phyloP scores from a whole-genome alignment of 1,139 yeast genomes.

The Geotrichum reessii region DNA sequence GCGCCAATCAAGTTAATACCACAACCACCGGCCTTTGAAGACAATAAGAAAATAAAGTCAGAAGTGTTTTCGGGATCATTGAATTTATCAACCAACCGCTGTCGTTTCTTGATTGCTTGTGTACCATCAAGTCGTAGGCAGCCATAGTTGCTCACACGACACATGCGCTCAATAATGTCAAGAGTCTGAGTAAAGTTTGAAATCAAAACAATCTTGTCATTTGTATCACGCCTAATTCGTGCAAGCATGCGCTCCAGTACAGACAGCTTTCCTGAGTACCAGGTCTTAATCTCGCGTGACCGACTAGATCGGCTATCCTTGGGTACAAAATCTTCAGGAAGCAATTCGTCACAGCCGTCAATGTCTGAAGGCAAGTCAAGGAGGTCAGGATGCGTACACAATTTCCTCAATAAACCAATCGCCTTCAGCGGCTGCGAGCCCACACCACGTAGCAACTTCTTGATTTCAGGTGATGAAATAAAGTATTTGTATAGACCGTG shows the following conservation, averaged over 20 bases:
- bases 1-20: constrained; percentile 97
- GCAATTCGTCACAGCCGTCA: constrained; percentile 55
- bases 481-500: constrained; percentile 63
- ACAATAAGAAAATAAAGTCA: constrained; percentile 80
- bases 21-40: constrained; percentile 98
- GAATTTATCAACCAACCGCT: constrained; percentile 82
- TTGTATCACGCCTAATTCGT: constrained; percentile 70
- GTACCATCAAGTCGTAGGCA: constrained; percentile 87
- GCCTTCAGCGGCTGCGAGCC: constrained; percentile 87
- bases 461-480: constrained; percentile 75
- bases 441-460: constrained; percentile 58
- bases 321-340: constrained; percentile 70
- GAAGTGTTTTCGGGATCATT: constrained; percentile 77
- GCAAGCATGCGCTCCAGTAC: constrained; percentile 65
- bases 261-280: constrained; percentile 53
- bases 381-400: constrained; percentile 91
- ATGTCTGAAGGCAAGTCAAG: constrained; percentile 70
- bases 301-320: constrained; percentile 45
- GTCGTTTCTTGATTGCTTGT: constrained; percentile 85
- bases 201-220: constrained; percentile 89
- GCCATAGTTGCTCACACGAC: constrained; percentile 71
- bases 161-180: constrained; percentile 82
- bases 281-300: constrained; percentile 56
- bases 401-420: constrained; percentile 78
- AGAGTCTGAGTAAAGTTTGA: constrained; percentile 92